Evolutionary conservation across 306 rosid genomes (phyloP).

Genomic region (Quercus mongolica): DNA sequence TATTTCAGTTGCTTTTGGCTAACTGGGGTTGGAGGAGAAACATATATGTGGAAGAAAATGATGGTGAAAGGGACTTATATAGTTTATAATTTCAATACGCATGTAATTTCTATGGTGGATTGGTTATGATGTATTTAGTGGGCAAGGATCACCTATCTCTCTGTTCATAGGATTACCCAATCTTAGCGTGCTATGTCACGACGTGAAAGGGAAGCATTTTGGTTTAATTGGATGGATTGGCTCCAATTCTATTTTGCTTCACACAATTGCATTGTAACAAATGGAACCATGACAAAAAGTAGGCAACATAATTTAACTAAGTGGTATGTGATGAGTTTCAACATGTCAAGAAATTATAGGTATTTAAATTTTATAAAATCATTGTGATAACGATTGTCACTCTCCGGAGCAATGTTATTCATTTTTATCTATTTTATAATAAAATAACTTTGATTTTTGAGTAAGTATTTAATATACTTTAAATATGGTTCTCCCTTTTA

Average conservation of each 20-base stretch:
- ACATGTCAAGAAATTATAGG: no score
- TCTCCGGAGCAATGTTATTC: neutral
- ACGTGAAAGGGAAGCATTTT: neutral
- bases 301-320: neutral
- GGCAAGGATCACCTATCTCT: constrained; percentile 6
- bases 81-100: neutral
- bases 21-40: neutral
- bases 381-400: neutral
- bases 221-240: neutral
- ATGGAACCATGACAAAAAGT: neutral
- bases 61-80: neutral
- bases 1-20: neutral
- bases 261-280: neutral
- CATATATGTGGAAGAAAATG: neutral
- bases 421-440: neutral
- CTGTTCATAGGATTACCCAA: neutral
- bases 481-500: no score
- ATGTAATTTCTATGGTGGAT: neutral
- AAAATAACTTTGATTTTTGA: neutral
- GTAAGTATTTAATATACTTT: no score
- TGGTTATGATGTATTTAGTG: neutral
- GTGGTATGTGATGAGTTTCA: neutral
- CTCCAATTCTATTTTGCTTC: neutral
- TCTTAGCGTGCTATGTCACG: neutral
- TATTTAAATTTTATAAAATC: neutral